Conservation (phyloP, 192 early-diverging fungal genomes). For the Obelidium mucronatum region DNA sequence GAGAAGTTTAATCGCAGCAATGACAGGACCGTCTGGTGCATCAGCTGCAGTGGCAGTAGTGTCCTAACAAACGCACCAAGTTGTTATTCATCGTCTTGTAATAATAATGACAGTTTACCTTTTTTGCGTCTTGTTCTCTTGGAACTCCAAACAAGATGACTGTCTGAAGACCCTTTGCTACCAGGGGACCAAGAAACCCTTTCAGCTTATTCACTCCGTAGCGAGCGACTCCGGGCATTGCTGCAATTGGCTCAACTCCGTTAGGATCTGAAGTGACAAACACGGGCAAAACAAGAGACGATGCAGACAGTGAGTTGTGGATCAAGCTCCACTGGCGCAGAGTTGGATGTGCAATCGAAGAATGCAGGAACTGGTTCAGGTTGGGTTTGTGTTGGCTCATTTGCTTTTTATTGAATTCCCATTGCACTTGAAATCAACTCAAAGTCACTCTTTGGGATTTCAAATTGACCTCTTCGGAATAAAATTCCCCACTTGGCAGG, state of each 20-base stretch:
- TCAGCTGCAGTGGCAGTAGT: constrained; percentile 80
- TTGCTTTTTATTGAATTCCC: too few relatives aligned
- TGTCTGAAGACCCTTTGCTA: constrained; percentile 83
- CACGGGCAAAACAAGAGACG: constrained; percentile 89
- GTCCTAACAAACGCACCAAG: constrained; percentile 66
- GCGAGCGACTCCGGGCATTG: constrained; percentile 69
- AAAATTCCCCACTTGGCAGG: too few relatives aligned
- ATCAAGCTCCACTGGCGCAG: constrained; percentile 79
- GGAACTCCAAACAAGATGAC: constrained; percentile 97
- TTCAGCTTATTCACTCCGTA: constrained; percentile 82
- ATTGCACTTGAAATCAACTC: too few relatives aligned
- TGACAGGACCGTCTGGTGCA: constrained; percentile 82
- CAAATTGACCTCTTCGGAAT: too few relatives aligned
- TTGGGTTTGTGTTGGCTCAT: background rate
- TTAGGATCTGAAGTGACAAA: constrained; percentile 88
- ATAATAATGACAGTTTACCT: background rate
- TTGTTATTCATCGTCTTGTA: background rate
- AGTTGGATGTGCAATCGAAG: constrained; percentile 84
- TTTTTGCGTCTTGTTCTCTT: constrained; percentile 39
- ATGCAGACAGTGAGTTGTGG: constrained; percentile 60
- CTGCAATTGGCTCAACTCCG: constrained; percentile 74
- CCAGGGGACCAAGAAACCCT: constrained; percentile 78
- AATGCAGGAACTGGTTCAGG: constrained; percentile 72
- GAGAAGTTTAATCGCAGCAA: constrained; percentile 82
- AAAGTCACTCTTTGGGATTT: too few relatives aligned